Conservation (phyloP, 306 rosid genomes). For the Lathyrus tuberosus region DNA sequence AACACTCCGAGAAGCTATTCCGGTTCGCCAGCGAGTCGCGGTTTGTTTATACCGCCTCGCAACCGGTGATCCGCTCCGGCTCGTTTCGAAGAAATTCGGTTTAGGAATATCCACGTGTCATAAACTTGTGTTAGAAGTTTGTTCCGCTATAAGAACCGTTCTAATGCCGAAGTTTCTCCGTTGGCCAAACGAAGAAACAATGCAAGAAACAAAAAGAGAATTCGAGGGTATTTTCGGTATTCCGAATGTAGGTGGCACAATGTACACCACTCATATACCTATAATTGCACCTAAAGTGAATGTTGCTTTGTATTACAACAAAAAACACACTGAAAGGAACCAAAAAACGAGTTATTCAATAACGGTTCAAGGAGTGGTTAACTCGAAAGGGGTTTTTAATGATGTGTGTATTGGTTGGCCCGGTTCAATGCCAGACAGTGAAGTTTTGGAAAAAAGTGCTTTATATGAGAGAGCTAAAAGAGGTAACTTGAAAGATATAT, state of each 20-base stretch:
- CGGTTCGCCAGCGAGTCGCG: constrained; percentile 80
- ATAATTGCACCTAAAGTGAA: constrained; percentile 73
- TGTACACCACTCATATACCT: constrained; percentile 80
- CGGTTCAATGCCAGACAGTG: constrained; percentile 67
- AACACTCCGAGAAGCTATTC: constrained; percentile 82
- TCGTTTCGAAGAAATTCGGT: constrained; percentile 74
- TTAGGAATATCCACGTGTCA: constrained; percentile 86
- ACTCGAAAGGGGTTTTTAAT: constrained; percentile 57
- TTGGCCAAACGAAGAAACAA: constrained; percentile 57
- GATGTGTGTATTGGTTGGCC: constrained; percentile 85
- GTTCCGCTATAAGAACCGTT: constrained; percentile 63
- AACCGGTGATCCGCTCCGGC: constrained; percentile 80
- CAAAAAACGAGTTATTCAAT: constrained; percentile 77
- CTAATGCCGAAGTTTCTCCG: constrained; percentile 64
- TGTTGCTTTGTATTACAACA: constrained; percentile 62
- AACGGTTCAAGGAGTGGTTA: constrained; percentile 79
- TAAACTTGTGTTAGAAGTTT: constrained; percentile 77
- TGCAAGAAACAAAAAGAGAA: constrained; percentile 40
- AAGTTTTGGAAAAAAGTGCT: constrained; percentile 69
- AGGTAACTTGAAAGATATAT: constrained; percentile 56
- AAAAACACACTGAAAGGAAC: constrained; percentile 67
- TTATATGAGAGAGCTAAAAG: constrained; percentile 49
- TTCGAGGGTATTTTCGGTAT: constrained; percentile 59
- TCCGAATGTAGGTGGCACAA: constrained; percentile 56
- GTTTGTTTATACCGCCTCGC: constrained; percentile 84